These are phyloP conservation scores for Cryptococcus jaspeensis DNA, from an alignment of 1,284 basidiomycete genomes.

Conservation along the genomic window DNA sequence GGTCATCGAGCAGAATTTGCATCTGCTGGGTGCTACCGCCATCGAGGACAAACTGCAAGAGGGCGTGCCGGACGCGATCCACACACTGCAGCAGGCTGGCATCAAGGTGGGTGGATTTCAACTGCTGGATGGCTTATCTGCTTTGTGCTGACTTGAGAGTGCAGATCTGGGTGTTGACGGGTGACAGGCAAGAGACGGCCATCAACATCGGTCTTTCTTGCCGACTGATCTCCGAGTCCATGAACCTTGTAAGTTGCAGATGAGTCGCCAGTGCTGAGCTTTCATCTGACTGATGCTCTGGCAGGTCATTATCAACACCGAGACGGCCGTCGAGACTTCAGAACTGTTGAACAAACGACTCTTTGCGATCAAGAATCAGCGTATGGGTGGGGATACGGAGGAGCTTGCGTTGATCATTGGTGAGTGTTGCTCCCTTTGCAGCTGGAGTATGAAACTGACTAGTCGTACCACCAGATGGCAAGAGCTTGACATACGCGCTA, in stretches of 20 bases:
- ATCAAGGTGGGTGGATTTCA: constrained; percentile 67
- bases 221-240: constrained; percentile 93
- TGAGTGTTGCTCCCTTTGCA: constrained; percentile 43
- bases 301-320: constrained; percentile 92
- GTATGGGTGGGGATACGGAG: constrained; percentile 84
- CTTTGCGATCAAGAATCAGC: constrained; percentile 87
- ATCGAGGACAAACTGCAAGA: constrained; percentile 99
- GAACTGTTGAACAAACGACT: constrained; percentile 88
- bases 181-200: constrained; percentile 97
- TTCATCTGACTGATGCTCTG: neutral
- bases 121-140: neutral
- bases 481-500: constrained; percentile 86
- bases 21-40: constrained; percentile 91
- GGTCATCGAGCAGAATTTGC: constrained; percentile 90
- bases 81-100: constrained; percentile 94
- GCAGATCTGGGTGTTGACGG: constrained; percentile 95
- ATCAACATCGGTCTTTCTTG: constrained; percentile 99
- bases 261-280: too few relatives aligned
- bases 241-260: constrained; percentile 75
- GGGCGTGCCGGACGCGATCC: constrained; percentile 96
- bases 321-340: constrained; percentile 74
- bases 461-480: constrained; percentile 67
- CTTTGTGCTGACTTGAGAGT: constrained; percentile 3
- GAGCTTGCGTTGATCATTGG: constrained; percentile 95
- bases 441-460: neutral